Evolutionary conservation across 208 protist species (phyloP).

Genomic region (Leishmania tarentolae): DNA sequence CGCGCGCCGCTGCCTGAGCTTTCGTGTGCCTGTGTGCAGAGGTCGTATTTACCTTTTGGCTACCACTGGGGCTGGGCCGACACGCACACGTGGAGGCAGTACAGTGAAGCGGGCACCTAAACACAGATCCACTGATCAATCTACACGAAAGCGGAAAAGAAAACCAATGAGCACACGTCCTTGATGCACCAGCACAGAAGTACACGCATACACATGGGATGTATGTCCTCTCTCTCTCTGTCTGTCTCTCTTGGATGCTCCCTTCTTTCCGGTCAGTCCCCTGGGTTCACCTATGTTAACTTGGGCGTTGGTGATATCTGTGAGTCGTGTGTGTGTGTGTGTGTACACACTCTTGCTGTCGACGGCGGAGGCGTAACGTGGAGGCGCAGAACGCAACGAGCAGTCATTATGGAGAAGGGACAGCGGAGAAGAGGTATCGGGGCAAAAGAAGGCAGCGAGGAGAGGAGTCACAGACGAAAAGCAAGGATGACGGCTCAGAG

Average conservation of each 20-base stretch:
- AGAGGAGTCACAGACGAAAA: not conserved
- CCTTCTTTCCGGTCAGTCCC: not conserved
- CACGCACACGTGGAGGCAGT: not conserved
- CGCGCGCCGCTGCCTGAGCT: conserved; percentile 1
- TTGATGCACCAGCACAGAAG: not conserved
- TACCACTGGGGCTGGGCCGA: not conserved
- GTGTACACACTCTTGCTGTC: not conserved
- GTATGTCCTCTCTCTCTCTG: not conserved
- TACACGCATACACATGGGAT: not conserved
- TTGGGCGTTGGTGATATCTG: not conserved
- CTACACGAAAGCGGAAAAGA: not conserved
- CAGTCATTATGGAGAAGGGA: not conserved
- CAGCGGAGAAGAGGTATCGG: not conserved
- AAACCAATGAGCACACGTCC: not conserved
- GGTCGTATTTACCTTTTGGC: not conserved
- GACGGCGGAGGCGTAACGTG: not conserved
- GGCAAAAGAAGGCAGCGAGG: not conserved
- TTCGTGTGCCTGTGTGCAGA: not conserved
- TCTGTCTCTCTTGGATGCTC: not conserved
- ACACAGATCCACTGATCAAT: not conserved
- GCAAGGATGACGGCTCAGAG: not conserved
- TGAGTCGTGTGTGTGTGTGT: not conserved
- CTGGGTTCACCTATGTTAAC: not conserved
- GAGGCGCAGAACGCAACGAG: not conserved
- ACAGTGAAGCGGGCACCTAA: not conserved